Base-by-base conservation (phyloP, 495 filamentous ascomycete genomes). In the Podospora australis region DNA sequence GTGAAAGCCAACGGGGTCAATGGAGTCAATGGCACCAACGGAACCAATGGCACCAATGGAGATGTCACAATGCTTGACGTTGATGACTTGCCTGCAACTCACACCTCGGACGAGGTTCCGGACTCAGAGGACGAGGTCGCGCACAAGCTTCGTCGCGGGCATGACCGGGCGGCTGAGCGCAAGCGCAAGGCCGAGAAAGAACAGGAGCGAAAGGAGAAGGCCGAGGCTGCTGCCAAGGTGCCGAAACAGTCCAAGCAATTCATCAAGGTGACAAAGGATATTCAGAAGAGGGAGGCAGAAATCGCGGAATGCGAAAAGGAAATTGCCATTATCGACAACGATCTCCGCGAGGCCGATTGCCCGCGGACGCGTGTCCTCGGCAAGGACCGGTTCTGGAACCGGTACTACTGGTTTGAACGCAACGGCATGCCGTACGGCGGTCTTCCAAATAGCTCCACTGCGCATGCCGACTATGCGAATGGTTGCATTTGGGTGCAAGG, bases 351-450 rank as follows among this genome's bases (percentile, higher is more conserved):
- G 66, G 85, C 88, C 34, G 88, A 96, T 62, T 95, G 91, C 59
- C 86, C 88, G 30, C 84, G 92, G 42, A 96, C 90, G 11, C 82
- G 84, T 47, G 81, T 88, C 44, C 75, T 98, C 9, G 92, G 92
- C 36, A 87, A 88, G 53, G 92, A 98, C 63, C 80, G 92, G 20
- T 98, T 95, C 72, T 95, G 88, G 81, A 98, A 97, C 60, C 86
- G 90, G 17, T 98, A 97, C 62, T 96, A 90, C 74, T 98, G 91
- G 91, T 95, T 96, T 62, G 92, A 98, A 67, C 85, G 90, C 29
- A 98, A 97, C 60, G 92, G 90, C 22, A 96, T 97, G 92, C 94
- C 92, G 1, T 96, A 88, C 61, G 88, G 73, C 39, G 94, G 94
- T 2, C 71, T 96, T 49, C 91, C 90, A 1, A 74, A 78, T 52